Evolutionary conservation across 2,329 filamentous ascomycete genomes (phyloP), one percentile per base, ranked within the genome.

Genomic region (Cladorrhinum sp.): DNA sequence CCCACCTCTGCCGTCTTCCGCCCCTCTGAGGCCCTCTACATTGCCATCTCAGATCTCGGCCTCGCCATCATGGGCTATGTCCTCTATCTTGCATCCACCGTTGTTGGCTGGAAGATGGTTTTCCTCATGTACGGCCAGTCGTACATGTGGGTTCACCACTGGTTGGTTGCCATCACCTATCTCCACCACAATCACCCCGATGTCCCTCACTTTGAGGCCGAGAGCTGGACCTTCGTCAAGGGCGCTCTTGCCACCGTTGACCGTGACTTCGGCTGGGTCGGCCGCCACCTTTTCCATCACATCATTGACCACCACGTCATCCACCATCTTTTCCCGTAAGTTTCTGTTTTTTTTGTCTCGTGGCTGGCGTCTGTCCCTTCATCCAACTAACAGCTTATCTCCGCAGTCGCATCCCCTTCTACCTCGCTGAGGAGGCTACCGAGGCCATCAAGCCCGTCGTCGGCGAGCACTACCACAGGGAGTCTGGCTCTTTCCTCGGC

Each of bases 91-190:
- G 78, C 78, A 23, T 76, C 80, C 9, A 77, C 79, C 67, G 72
- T 78, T 25, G 76, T 87, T n/a, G 85, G 84, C 38, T 77, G 75
- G 64, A 79, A 79, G 67, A 87, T 81, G 49, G 78, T 86, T 16
- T 74, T 82, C 58, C 75, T 86, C 50, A 75, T 88, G 16, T 90
- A 89, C 71, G 76, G 79, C 25, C 77, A 87, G 36, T 87, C 88
- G 16, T 90, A 88, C 72, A 76, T 97, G 62, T 97, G 93, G 93
- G 93, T 97, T 57, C 96, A 98, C 84, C 92, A 97, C 85, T 98
- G 93, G 93, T 88, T 98, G 61, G 86, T 91, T 20, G 86, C 86
- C 64, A 90, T 91, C 70, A 91, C 88, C 52, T 91, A 89, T 74
- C 85, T 91, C 20, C 88, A 91, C 74, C 88, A 91, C 79, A 88